These are phyloP conservation scores for Neurospora sp. DNA, from an alignment of 495 filamentous ascomycete species.

Conservation along the genomic window DNA sequence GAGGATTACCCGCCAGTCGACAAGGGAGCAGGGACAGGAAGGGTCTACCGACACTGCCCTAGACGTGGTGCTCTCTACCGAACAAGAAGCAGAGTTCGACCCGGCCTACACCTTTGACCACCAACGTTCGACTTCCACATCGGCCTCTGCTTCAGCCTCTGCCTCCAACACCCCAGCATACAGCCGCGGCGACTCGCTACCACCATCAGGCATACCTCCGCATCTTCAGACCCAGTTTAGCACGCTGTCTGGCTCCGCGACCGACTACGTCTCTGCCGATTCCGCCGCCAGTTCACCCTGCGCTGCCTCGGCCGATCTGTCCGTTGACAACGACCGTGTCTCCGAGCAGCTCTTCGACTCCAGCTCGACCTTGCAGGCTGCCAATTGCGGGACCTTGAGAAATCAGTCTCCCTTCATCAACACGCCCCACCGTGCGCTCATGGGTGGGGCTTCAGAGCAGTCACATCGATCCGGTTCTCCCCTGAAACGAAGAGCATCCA, in stretches of 20 bases:
- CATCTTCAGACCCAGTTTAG: slow-evolving; percentile 40
- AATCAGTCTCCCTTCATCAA: slow-evolving; percentile 34
- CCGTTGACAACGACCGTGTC: slow-evolving; percentile 51
- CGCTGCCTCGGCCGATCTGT: slow-evolving; percentile 62
- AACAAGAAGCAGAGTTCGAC: slow-evolving; percentile 31
- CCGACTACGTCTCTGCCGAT: slow-evolving; percentile 36
- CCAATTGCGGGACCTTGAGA: slow-evolving; percentile 9
- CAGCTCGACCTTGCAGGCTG: slow-evolving; percentile 12
- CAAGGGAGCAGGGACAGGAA: slow-evolving; percentile 23
- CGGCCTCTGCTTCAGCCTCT: slow-evolving; percentile 25
- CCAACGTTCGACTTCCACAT: slow-evolving; percentile 28
- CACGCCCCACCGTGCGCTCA: slow-evolving; percentile 36
- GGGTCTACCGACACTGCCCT: slow-evolving; percentile 21
- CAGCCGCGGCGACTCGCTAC: slow-evolving; percentile 49
- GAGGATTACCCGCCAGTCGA: slow-evolving; percentile 56
- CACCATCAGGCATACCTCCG: slow-evolving; percentile 36
- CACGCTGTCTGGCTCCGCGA: slow-evolving; percentile 23
- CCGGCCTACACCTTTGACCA: not conserved
- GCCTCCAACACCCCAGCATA: slow-evolving; percentile 42
- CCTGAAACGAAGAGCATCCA: slow-evolving; percentile 44
- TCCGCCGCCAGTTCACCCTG: slow-evolving; percentile 57
- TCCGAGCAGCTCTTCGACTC: slow-evolving; percentile 34
- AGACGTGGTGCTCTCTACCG: slow-evolving; percentile 41
- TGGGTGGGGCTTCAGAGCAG: slow-evolving; percentile 42
- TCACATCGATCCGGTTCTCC: slow-evolving; percentile 45